Base-by-base conservation (phyloP, 1,284 basidiomycete species). In the Vanrija sp. region DNA sequence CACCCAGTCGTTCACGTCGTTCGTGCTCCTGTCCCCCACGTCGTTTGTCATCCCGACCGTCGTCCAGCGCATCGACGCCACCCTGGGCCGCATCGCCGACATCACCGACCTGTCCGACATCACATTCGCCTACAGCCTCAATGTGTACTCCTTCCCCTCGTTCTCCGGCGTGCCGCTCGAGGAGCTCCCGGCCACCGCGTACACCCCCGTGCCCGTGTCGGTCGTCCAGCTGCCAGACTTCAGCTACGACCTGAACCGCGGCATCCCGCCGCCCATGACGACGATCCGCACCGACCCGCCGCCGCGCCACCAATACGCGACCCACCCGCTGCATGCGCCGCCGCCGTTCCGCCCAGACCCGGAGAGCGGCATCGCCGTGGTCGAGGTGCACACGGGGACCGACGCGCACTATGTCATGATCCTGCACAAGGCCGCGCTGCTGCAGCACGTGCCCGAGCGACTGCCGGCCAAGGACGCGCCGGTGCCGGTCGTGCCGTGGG, bases 221-320 rank as follows among this genome's bases (percentile, higher is more conserved):
- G 68, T 66, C 2, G 57, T 74, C 39, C 69, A 74, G 47, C 46
- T 74, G 43, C 72, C 69, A 9, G 31, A 44, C 4, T 69, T 74
- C 55, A 46, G 54, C 27, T 50, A 65, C 18, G 60, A 69, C 41
- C 45, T 72, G 12, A 39, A 46, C 2, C 36, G 41, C 12, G 46
- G 61, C 10, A 49, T 70, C 10, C 61, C 67, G 12, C 72, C 72
- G 14, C 66, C 67, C 6, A 45, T 61, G 39, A 43, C 71, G 44
- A 61, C 54, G 3, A 63, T 72, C 37, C 65, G 75, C 1, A 69
- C 72, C 5, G 75, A 76, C 54, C 75, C 75, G 3, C 73, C 75
- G 12, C 75, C 75, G 2, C 53, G 74, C 22, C 60, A 65, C 42
- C 58, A 55, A 3, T 67, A 69, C 51, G 70, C 75, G 5, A 60